Evolutionary conservation across 192 early-diverging fungal genomes (phyloP).

Genomic region (Thamnidium elegans): DNA sequence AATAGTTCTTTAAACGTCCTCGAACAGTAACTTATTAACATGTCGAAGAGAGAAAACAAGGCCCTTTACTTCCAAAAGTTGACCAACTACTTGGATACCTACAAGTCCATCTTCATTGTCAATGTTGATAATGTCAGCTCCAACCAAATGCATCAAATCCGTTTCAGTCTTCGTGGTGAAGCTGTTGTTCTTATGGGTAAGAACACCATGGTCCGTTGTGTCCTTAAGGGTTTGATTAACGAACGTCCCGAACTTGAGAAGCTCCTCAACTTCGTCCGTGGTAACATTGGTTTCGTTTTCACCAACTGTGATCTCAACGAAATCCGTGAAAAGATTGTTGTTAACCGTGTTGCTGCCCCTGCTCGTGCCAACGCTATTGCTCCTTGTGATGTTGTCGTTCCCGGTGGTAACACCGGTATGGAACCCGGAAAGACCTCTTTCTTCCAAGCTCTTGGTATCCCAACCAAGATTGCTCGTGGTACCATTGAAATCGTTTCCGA

Average conservation of each 20-base stretch:
- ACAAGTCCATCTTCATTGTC: conserved; percentile 98
- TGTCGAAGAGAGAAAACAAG: conserved; percentile 99
- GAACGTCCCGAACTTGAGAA: conserved; percentile 78
- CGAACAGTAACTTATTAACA: conserved; percentile 64
- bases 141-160: conserved; percentile 99
- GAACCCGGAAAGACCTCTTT: conserved; percentile 99
- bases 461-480: conserved; percentile 99
- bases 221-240: conserved; percentile 56
- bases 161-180: conserved; percentile 83
- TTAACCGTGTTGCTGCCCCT: conserved; percentile 96
- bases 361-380: conserved; percentile 93
- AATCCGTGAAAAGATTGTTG: conserved; percentile 84
- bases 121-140: conserved; percentile 99
- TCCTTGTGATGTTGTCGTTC: conserved; percentile 67
- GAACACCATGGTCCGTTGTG: conserved; percentile 99
- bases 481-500: conserved; percentile 99
- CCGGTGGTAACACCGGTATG: conserved; percentile 96
- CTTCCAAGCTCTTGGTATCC: conserved; percentile 99
- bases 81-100: conserved; percentile 81
- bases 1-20: conserved; percentile 44
- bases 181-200: conserved; percentile 98
- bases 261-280: conserved; percentile 80
- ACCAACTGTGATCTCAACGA: conserved; percentile 97
- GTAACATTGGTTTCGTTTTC: conserved; percentile 99
- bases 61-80: conserved; percentile 95